Conservation (phyloP, 2,329 filamentous ascomycete genomes). For the Cadophora gregata region DNA sequence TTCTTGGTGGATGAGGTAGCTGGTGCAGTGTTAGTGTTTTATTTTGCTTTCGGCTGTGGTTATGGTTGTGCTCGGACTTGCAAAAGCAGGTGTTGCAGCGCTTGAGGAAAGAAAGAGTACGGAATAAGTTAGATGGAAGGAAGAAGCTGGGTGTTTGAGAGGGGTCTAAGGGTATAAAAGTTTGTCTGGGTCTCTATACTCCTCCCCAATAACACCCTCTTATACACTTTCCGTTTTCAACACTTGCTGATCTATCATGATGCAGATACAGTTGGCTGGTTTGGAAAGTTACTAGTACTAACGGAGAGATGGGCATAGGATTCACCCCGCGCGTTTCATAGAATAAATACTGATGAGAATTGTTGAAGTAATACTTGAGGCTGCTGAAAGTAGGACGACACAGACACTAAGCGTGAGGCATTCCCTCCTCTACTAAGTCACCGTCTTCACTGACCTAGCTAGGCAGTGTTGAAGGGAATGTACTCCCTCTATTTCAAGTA, state of each 20-base stretch:
- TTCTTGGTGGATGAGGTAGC: slow-evolving; percentile 83
- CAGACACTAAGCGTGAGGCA: background rate
- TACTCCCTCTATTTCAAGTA: too few species aligned
- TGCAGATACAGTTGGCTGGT: background rate
- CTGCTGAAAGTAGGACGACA: too few species aligned
- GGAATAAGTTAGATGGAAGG: background rate
- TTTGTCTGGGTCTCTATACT: background rate
- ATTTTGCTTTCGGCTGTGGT: background rate
- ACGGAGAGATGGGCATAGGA: background rate
- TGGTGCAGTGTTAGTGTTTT: slow-evolving; percentile 44
- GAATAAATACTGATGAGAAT: background rate
- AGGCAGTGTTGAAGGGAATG: too few species aligned
- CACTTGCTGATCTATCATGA: background rate
- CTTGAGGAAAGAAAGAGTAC: background rate
- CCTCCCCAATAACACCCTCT: background rate
- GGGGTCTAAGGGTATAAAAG: background rate
- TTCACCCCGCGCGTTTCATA: background rate
- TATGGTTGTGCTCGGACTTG: background rate
- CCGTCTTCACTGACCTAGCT: too few species aligned
- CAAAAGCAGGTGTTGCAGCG: background rate
- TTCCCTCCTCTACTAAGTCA: background rate
- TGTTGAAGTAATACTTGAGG: background rate
- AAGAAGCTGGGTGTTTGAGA: background rate
- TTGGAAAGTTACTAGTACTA: background rate
- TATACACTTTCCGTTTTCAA: background rate